Base-by-base conservation (phyloP, 306 rosid species). In the Spatholobus suberectus region DNA sequence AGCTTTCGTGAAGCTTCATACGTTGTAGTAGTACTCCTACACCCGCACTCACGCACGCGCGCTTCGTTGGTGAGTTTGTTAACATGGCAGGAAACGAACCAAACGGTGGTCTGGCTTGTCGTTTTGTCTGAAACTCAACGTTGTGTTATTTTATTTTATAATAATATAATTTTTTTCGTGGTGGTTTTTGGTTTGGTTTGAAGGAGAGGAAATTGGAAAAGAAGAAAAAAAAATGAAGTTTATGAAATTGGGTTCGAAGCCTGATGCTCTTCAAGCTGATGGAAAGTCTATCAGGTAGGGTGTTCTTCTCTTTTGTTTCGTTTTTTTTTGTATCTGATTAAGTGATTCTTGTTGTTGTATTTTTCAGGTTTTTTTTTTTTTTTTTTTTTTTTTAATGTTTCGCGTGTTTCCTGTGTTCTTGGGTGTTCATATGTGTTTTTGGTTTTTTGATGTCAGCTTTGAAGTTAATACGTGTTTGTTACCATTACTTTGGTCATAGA, bases 181-280 rank as follows among this genome's bases (percentile, higher is more conserved):
- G 32, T 27, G 7, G 9, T 62, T 38, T 43, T 44, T 35, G 74
- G 65, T 58, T 47, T 67, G 29, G 20, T 46, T 69, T 44, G 43
- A 63, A 44, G n/a, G 32, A 37, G 69, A 14, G 38, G 3, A 12
- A 21, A 40, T 4, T 37, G 35, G 6, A 41, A 47, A 70, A 79
- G 49, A 85, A 10, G 10, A 24, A 4, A 57, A 1, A 7, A 83
- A 88, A 61, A 96, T 96, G 99, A 96, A 96, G 98, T 96, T 92
- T 81, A 96, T 96, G 99, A 96, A 94, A 90, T 51, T 96, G 75
- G 99, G 99, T 51, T 94, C 97, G 13, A 96, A 96, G 87, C 97
- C 97, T 70, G 99, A 92, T 86, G 91, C 90, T 13, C 87, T 96
- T 88, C 97, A 89, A 81, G 89, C 94, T 23, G 93, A 94, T 59